Percentiles rank a stretch among this genome's conserved stretches.
Evolutionary conservation across 75 land plant genomes (phyloP).

Genomic region (Cupressus sempervirens): DNA sequence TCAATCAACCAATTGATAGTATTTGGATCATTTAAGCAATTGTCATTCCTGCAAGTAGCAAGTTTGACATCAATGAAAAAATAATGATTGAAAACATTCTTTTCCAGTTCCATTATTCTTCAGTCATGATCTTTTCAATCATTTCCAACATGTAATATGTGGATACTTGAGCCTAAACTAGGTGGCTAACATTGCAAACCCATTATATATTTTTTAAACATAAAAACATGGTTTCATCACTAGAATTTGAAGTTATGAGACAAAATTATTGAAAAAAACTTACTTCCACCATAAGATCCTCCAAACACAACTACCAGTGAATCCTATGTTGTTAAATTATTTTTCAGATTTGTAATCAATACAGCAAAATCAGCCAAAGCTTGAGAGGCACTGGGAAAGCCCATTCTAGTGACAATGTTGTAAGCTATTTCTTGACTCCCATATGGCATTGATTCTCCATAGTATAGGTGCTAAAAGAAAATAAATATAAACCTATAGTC

Average conservation of each 20-base stretch:
- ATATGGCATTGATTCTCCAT: slow-evolving; percentile 56
- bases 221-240: neutral
- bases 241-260: neutral
- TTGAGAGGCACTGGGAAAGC: slow-evolving; percentile 51
- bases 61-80: no score
- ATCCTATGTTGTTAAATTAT: slow-evolving; percentile 21
- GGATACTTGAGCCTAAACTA: slow-evolving; percentile 79
- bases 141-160: slow-evolving; percentile 50
- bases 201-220: neutral
- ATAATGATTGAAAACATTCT: no score
- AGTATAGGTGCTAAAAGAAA: slow-evolving; percentile 55
- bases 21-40: no score
- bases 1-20: no score
- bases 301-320: slow-evolving; percentile 61
- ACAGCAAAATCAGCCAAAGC: slow-evolving; percentile 61
- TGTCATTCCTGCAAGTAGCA: no score
- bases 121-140: no score
- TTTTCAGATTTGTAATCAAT: slow-evolving; percentile 45
- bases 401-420: slow-evolving; percentile 29
- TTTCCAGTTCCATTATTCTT: no score
- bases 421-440: slow-evolving; percentile 20
- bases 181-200: slow-evolving; percentile 58
- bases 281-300: slow-evolving; percentile 78
- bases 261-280: neutral
- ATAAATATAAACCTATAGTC: no score